Base-by-base conservation (phyloP, 306 rosid genomes). In the Luffa aegyptiaca region DNA sequence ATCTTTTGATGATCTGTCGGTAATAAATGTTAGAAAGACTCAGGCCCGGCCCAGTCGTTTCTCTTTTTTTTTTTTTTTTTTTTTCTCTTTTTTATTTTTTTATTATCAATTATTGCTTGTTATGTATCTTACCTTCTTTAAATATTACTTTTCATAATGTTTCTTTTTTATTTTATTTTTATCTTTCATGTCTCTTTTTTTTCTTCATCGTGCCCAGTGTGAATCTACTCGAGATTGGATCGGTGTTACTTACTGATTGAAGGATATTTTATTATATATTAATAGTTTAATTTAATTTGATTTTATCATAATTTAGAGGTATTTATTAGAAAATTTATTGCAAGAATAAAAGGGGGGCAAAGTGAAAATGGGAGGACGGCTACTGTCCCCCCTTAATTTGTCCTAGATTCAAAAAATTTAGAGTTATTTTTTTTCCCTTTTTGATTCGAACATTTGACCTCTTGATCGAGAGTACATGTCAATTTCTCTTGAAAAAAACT, bases 1-100 rank as follows among this genome's bases (percentile, higher is more conserved):
- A 73, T 73, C 77, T 46, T 48, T 46, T 48, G 59, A 73, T 73
- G 59, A 73, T 49, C 77, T 73, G 77, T 73, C 77, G 77, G 77
- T 26, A 48, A 31, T 72, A 72, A 51, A 48, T 72, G 56, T 46
- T 46, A 45, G 5, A 21, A 26, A 69, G 36, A 4, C 53, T 2
- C 0, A 8, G 76, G 39, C 76, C 53, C 76, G 55, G 56, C 76
- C 76, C 76, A 70, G 18, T 70, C 18, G 37, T 41, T 80, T 35
- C 12, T 31, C 36, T 26, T 74, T 3, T 74, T 3, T 14, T 14
- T 11, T 21, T 48, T 11, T 5, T 31, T 7, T 16, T 8, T 42
- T 5, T 62, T 3, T 65, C 2, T 37, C 16, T 12, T 5, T 8
- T 63, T 26, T 17, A 3, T 17, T 68, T 68, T 68, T 44, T 68